Percentiles rank a stretch among this genome's conserved stretches.
These are phyloP conservation scores for Apiospora rasikravindrae DNA, from an alignment of 2,329 filamentous ascomycete genomes.

Conservation along the genomic window DNA sequence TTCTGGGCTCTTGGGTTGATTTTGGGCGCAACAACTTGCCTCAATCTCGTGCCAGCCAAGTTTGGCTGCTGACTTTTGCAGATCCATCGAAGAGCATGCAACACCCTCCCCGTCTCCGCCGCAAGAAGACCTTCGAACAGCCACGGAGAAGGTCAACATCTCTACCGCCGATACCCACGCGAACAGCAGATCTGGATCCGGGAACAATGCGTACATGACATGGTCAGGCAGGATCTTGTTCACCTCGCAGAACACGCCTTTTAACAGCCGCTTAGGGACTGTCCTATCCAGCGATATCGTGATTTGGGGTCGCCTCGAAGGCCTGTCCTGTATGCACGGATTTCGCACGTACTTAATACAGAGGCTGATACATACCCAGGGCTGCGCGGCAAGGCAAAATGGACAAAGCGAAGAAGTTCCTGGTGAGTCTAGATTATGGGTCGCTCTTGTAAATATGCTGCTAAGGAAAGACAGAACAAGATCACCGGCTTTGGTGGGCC, in stretches of 20 bases:
- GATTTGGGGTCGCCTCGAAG: neutral
- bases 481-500: neutral
- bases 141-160: constrained; percentile 12
- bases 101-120: constrained; percentile 11
- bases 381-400: neutral
- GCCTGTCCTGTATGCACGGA: neutral
- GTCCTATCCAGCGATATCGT: neutral
- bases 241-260: neutral
- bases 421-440: neutral
- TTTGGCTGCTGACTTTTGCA: constrained; percentile 10
- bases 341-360: neutral
- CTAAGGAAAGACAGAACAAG: neutral
- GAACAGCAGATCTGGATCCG: neutral
- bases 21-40: neutral
- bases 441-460: neutral
- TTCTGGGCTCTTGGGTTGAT: neutral
- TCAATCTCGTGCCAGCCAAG: neutral
- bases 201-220: constrained; percentile 6
- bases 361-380: neutral
- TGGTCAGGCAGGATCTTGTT: neutral
- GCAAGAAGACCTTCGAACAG: constrained; percentile 13
- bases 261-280: constrained; percentile 2
- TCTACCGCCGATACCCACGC: neutral
- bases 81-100: constrained; percentile 1
- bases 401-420: neutral